These are phyloP conservation scores for Phytopythium mirpurense DNA, from an alignment of 352 stramenopile species.

Conservation along the genomic window DNA sequence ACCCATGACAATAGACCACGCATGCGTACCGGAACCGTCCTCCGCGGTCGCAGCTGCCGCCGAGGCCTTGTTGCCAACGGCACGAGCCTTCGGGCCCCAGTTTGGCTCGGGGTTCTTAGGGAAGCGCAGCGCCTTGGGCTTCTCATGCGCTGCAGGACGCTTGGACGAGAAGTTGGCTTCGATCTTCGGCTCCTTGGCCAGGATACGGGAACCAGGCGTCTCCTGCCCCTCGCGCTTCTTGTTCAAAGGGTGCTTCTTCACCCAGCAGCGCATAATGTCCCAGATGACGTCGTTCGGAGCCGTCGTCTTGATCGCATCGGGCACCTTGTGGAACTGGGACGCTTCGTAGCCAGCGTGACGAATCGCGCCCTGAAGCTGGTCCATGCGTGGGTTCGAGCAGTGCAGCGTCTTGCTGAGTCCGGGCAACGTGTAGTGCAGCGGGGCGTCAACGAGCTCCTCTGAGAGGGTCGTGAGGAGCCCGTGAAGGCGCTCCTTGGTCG, in stretches of 20 bases:
- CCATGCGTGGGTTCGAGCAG: constrained; percentile 91
- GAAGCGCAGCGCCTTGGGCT: constrained; percentile 91
- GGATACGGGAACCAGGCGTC: constrained; percentile 77
- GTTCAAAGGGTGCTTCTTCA: constrained; percentile 91
- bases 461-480: constrained; percentile 94
- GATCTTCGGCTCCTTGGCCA: constrained; percentile 78
- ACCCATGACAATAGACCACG: constrained; percentile 7
- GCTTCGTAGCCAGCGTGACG: constrained; percentile 95
- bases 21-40: constrained; percentile 13
- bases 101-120: constrained; percentile 94
- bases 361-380: constrained; percentile 92
- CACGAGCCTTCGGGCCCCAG: constrained; percentile 94
- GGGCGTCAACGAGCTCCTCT: constrained; percentile 94
- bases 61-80: constrained; percentile 62
- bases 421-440: constrained; percentile 96
- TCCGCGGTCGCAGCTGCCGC: constrained; percentile 1
- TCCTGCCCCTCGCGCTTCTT: constrained; percentile 84
- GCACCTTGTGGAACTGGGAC: constrained; percentile 98
- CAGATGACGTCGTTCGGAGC: constrained; percentile 97
- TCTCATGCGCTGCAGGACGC: constrained; percentile 54
- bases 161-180: constrained; percentile 83
- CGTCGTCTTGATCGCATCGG: constrained; percentile 97
- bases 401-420: constrained; percentile 92
- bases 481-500: constrained; percentile 90
- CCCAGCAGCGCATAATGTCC: constrained; percentile 97